Conservation (phyloP, 768 basidiomycete species). For the Gloeopeniophorella convolvens region DNA sequence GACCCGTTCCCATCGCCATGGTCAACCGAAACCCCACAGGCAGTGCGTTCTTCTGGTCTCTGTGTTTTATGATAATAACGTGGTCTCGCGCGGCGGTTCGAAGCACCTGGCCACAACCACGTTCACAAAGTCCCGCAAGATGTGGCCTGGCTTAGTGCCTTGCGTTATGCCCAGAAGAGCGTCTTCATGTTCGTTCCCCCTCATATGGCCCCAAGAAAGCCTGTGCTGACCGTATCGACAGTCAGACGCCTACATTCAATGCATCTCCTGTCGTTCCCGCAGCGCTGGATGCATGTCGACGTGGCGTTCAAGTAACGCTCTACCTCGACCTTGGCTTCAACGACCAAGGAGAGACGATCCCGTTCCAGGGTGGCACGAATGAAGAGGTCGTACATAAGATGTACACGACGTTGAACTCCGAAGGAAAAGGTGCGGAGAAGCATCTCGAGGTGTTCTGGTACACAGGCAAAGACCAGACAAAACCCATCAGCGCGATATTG, state of each 20-base stretch:
- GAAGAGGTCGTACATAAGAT: constrained; percentile 58
- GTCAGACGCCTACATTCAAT: constrained; percentile 68
- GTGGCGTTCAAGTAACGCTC: constrained; percentile 53
- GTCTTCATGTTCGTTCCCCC: constrained; percentile 51
- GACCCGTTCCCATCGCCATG: constrained; percentile 57
- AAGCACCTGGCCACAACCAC: constrained; percentile 38
- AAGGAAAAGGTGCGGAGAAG: constrained; percentile 37
- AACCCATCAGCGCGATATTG: constrained; percentile 56
- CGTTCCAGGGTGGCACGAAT: constrained; percentile 64
- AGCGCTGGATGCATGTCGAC: constrained; percentile 51
- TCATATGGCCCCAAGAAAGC: not conserved
- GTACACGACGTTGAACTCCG: constrained; percentile 43
- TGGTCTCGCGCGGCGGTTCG: not conserved
- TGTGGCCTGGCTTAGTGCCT: constrained; percentile 59
- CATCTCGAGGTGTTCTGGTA: constrained; percentile 52
- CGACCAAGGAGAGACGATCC: constrained; percentile 49
- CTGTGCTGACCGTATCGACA: constrained; percentile 18
- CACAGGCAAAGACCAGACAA: constrained; percentile 56
- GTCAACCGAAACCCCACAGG: constrained; percentile 59
- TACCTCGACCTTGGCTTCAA: constrained; percentile 55
- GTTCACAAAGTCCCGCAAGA: constrained; percentile 53
- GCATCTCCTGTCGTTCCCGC: constrained; percentile 55
- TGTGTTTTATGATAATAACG: not conserved
- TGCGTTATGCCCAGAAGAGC: constrained; percentile 50
- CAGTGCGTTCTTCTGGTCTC: constrained; percentile 26